Evolutionary conservation across 352 stramenopile species (phyloP).

Genomic region (Peronosclerospora sorghi): DNA sequence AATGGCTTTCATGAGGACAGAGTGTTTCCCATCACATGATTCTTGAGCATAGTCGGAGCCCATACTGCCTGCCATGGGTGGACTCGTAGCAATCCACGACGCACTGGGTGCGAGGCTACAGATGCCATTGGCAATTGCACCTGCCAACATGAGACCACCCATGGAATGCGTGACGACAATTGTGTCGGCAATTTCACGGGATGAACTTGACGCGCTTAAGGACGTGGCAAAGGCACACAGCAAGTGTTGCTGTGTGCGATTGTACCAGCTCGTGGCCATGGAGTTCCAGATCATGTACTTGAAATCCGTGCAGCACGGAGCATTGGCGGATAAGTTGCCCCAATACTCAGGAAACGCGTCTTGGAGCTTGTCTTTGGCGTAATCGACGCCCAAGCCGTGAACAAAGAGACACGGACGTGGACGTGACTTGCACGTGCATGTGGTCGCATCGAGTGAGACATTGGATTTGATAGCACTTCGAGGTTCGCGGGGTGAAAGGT

Average conservation of each 20-base stretch:
- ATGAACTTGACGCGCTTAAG: slow-evolving; percentile 11
- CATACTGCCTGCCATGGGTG: slow-evolving; percentile 37
- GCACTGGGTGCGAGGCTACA: slow-evolving; percentile 29
- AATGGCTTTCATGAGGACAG: slow-evolving; percentile 17
- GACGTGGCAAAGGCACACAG: slow-evolving; percentile 20
- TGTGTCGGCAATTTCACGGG: slow-evolving; percentile 22
- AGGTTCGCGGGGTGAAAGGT: slow-evolving; percentile 9
- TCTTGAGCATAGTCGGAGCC: slow-evolving; percentile 32
- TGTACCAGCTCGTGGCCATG: slow-evolving; percentile 19
- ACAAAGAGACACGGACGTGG: slow-evolving; percentile 39
- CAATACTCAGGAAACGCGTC: slow-evolving; percentile 27
- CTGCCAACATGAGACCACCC: slow-evolving; percentile 27
- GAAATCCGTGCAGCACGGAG: slow-evolving; percentile 35
- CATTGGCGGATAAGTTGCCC: slow-evolving; percentile 25
- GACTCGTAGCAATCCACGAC: slow-evolving; percentile 31
- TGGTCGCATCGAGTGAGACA: slow-evolving; percentile 6
- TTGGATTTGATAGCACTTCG: slow-evolving; percentile 1
- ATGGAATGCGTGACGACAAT: slow-evolving; percentile 45
- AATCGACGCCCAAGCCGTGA: slow-evolving; percentile 24
- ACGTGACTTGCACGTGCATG: slow-evolving; percentile 19
- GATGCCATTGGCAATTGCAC: slow-evolving; percentile 28
- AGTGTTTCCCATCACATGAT: slow-evolving; percentile 19
- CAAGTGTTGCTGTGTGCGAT: slow-evolving; percentile 25
- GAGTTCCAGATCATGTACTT: slow-evolving; percentile 41
- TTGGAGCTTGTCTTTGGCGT: slow-evolving; percentile 11